Base-by-base conservation (phyloP, 257 asterid genomes). In the Salvia rosmarinus region DNA sequence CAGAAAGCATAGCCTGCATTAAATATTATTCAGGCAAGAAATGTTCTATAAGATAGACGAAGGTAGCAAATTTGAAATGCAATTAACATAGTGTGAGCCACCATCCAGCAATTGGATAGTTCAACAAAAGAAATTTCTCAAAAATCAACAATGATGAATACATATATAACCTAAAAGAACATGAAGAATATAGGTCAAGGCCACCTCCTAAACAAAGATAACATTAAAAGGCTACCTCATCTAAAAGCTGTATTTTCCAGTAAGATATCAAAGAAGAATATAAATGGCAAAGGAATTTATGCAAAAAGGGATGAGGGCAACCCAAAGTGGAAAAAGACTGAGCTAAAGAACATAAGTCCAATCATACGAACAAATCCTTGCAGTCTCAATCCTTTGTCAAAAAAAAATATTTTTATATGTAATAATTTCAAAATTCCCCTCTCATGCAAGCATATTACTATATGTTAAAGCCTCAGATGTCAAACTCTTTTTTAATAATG, bases 1-100 rank as follows among this genome's bases (percentile, higher is more conserved):
- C 95, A 74, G 96, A 95, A 75, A 91, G 98, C 84, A 95, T 83
- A 77, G 98, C 96, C 99, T 95, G 83, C 78, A 74, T 23, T 67
- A 46, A 71, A 50, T 55, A 59, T 64, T 39, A 40, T 57, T 17
- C 6, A 46, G 51, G 71, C 14, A 46, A 55, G 12, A 70, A 23
- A 55, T 56, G 32, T 42, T 19, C 10, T 11, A 47, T 58, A 19
- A 37, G 39, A 74, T 17, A 42, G 17, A 43, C 17, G 34, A 44
- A 55, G 23, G 56, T 39, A 11, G 56, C 46, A 75, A 21, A 46
- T 34, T 40, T 34, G 40, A 63, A 60, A 56, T 68, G 10, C 49
- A 57, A 52, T 44, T 65, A 40, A 51, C 57, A n/a, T 30, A 43
- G 47, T 56, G 35, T 19, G 39, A 67, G 57, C 56, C 64, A 64